Evolutionary conservation across 768 basidiomycete species (phyloP).

Genomic region (Chalciporus pseudorubinellus): DNA sequence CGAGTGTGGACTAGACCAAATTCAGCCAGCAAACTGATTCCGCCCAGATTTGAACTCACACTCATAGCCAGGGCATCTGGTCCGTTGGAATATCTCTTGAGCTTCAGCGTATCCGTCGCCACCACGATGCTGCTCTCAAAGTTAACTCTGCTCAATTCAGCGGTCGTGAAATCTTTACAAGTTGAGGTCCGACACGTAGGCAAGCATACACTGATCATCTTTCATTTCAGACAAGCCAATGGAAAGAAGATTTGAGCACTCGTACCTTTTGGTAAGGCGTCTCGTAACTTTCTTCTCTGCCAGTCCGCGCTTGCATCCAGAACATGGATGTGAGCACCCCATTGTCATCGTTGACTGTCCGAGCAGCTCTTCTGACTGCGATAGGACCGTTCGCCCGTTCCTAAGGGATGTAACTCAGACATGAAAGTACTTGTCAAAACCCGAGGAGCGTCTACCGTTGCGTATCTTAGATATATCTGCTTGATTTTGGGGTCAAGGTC

Average conservation of each 20-base stretch:
- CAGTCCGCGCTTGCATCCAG: slow-evolving; percentile 76
- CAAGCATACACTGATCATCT: slow-evolving; percentile 63
- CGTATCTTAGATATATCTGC: slow-evolving; percentile 31
- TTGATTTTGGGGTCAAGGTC: slow-evolving; percentile 34
- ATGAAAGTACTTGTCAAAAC: too few relatives aligned
- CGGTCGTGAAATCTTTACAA: slow-evolving; percentile 51
- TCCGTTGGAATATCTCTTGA: slow-evolving; percentile 48
- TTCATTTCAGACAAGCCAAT: slow-evolving; percentile 3
- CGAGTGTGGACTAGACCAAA: slow-evolving; percentile 50
- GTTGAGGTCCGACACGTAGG: slow-evolving; percentile 74
- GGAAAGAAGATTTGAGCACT: background rate
- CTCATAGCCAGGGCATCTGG: slow-evolving; percentile 58
- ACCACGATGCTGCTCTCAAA: slow-evolving; percentile 48
- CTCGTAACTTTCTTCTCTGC: slow-evolving; percentile 56
- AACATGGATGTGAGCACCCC: slow-evolving; percentile 58
- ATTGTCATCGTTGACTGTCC: slow-evolving; percentile 39
- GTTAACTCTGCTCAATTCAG: slow-evolving; percentile 4
- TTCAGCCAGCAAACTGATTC: slow-evolving; percentile 7
- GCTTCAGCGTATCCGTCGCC: slow-evolving; percentile 51
- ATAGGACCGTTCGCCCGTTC: slow-evolving; percentile 70
- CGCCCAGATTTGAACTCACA: slow-evolving; percentile 40
- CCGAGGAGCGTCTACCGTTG: slow-evolving; percentile 13
- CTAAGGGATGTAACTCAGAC: slow-evolving; percentile 38
- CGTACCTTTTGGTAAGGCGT: slow-evolving; percentile 73
- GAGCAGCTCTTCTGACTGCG: slow-evolving; percentile 54